phyloP scores from a whole-genome alignment of 148 eudicot genomes.

The Camellia lanceoleosa region DNA sequence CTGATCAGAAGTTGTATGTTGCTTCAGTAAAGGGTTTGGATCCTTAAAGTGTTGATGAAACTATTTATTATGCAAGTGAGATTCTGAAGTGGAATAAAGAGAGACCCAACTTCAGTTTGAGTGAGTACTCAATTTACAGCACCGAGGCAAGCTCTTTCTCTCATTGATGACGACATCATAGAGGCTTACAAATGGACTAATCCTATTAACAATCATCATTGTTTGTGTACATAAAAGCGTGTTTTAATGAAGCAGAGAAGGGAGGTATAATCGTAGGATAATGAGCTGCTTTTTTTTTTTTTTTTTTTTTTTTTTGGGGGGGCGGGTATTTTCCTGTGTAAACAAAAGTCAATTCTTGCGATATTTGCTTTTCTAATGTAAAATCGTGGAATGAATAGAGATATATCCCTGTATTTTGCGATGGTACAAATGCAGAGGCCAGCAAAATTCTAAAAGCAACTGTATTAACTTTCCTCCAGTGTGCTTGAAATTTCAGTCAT shows the following conservation, averaged over 20 bases:
- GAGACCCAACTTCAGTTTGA: constrained; percentile 56
- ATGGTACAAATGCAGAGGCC: too few species aligned
- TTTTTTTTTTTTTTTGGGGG: too few species aligned
- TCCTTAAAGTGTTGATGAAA: constrained; percentile 66
- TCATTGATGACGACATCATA: constrained; percentile 18
- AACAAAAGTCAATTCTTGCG: too few species aligned
- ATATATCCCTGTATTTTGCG: too few species aligned
- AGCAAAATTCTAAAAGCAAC: too few species aligned
- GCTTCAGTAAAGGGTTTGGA: constrained; percentile 80
- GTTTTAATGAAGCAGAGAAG: neutral
- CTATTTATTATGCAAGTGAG: constrained; percentile 80
- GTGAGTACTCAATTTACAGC: constrained; percentile 68
- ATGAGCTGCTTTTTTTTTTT: too few species aligned
- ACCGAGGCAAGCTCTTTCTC: constrained; percentile 67
- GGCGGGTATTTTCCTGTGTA: too few species aligned
- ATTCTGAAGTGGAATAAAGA: constrained; percentile 93
- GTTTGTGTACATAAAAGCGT: constrained; percentile 20
- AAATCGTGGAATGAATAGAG: too few species aligned
- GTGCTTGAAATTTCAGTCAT: constrained; percentile 21
- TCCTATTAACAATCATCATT: neutral
- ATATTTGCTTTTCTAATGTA: too few species aligned
- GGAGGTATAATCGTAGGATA: neutral
- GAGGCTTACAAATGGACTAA: constrained; percentile 14
- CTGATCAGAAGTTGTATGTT: constrained; percentile 70
- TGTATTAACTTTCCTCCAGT: neutral